Conservation (phyloP, 2,329 filamentous ascomycete genomes). For the Fusarium agapanthi region DNA sequence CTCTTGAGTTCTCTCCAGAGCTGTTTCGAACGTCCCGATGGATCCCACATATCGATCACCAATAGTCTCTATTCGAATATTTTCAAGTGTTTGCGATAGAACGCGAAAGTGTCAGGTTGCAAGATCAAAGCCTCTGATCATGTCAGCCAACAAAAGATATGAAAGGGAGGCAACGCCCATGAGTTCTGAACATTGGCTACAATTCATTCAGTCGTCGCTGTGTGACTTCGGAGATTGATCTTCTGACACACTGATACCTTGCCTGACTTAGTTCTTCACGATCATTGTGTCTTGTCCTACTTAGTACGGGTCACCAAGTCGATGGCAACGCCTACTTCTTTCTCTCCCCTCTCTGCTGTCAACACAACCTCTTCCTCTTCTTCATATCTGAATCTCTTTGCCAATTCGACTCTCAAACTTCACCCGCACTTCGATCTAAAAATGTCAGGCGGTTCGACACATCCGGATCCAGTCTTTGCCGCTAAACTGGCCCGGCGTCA, state of each 20-base stretch:
- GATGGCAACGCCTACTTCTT: slow-evolving; percentile 15
- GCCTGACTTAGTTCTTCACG: slow-evolving; percentile 22
- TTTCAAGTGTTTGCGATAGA: not conserved
- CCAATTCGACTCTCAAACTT: not conserved
- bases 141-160: not conserved
- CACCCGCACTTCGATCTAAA: not conserved
- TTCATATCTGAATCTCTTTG: not conserved
- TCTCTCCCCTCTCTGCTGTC: not conserved
- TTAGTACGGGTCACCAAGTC: slow-evolving; percentile 14
- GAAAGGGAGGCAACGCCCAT: not conserved
- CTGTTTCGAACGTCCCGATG: slow-evolving; percentile 14
- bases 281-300: slow-evolving; percentile 28
- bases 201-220: slow-evolving; percentile 9
- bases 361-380: not conserved
- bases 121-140: not conserved
- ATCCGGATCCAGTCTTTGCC: slow-evolving; percentile 28
- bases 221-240: slow-evolving; percentile 25
- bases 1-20: not conserved
- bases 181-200: not conserved
- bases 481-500: slow-evolving; percentile 36
- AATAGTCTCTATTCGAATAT: not conserved
- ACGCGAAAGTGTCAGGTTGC: not conserved
- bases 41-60: not conserved
- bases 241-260: slow-evolving; percentile 23
- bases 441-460: slow-evolving; percentile 26